Percentiles rank a stretch among this genome's conserved stretches.
Conservation (phyloP, 805 yeast species). For the Saccharomycopsis selenospora region DNA sequence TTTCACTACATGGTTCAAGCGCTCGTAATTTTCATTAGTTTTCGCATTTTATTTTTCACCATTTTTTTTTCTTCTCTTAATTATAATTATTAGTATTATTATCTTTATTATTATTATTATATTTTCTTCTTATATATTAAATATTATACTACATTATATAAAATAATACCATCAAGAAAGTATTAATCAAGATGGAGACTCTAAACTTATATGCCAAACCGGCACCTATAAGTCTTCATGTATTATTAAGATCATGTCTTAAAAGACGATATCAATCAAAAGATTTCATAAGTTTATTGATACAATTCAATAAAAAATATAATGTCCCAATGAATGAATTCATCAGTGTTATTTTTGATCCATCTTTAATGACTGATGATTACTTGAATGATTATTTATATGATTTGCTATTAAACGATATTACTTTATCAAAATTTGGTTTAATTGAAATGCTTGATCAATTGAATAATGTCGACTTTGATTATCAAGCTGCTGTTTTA, state of each 20-base stretch:
- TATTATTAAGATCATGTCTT: constrained; percentile 4
- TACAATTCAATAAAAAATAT: constrained; percentile 7
- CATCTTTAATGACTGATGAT: background rate
- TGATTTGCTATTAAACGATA: background rate
- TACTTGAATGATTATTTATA: constrained; percentile 4
- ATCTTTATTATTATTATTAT: too few species aligned
- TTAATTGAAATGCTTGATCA: background rate
- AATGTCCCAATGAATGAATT: constrained; percentile 1
- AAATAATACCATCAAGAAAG: background rate
- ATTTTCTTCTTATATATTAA: too few species aligned
- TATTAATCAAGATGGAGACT: background rate
- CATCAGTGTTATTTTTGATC: background rate
- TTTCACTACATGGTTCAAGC: too few species aligned
- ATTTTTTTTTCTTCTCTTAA: too few species aligned
- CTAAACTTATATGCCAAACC: background rate
- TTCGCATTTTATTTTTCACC: too few species aligned
- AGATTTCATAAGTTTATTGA: constrained; percentile 3
- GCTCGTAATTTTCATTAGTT: too few species aligned
- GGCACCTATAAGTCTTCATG: constrained; percentile 2
- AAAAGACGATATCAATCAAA: constrained; percentile 6
- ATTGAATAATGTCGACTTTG: background rate
- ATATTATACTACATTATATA: too few species aligned
- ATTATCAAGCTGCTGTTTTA: constrained; percentile 1
- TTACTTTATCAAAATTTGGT: constrained; percentile 4
- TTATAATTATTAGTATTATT: too few species aligned